These are phyloP conservation scores for Hypoxylon intermedium DNA, from an alignment of 495 filamentous ascomycete species.

Conservation along the genomic window DNA sequence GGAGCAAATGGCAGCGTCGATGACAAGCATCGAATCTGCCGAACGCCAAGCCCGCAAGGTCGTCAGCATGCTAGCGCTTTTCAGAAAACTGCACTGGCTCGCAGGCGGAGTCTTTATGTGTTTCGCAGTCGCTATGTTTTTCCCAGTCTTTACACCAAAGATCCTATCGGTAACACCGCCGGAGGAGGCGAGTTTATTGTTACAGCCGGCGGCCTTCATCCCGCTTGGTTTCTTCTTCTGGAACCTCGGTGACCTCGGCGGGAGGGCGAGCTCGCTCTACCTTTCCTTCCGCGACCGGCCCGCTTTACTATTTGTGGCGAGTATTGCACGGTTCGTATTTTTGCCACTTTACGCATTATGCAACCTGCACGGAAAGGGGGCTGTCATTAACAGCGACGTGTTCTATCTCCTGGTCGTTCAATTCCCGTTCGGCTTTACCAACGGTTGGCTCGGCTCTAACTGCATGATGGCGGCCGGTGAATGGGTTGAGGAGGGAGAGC, in stretches of 20 bases:
- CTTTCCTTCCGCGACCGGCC: conserved; percentile 67
- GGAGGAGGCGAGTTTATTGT: conserved; percentile 60
- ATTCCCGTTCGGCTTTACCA: conserved; percentile 80
- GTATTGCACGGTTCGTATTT: conserved; percentile 69
- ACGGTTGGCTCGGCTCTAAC: conserved; percentile 81
- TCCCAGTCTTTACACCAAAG: conserved; percentile 87
- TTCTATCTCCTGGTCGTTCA: conserved; percentile 90
- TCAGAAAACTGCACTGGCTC: conserved; percentile 76
- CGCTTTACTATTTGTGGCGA: conserved; percentile 64
- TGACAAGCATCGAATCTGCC: conserved; percentile 54
- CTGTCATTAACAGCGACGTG: conserved; percentile 75
- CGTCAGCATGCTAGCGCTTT: conserved; percentile 70
- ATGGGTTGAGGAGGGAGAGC: conserved; percentile 79
- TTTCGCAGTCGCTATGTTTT: conserved; percentile 89
- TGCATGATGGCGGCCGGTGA: conserved; percentile 90
- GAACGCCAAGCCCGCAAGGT: conserved; percentile 59
- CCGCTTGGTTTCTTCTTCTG: conserved; percentile 91
- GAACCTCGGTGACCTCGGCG: conserved; percentile 87
- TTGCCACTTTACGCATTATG: conserved; percentile 89
- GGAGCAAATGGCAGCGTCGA: conserved; percentile 48
- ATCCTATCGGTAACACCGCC: conserved; percentile 72
- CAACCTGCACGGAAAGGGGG: conserved; percentile 76
- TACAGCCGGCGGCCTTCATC: conserved; percentile 78
- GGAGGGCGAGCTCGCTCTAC: conserved; percentile 71
- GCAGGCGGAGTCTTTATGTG: conserved; percentile 74